phyloP scores from a whole-genome alignment of 1,284 basidiomycete genomes.

The Trametes pubescens region DNA sequence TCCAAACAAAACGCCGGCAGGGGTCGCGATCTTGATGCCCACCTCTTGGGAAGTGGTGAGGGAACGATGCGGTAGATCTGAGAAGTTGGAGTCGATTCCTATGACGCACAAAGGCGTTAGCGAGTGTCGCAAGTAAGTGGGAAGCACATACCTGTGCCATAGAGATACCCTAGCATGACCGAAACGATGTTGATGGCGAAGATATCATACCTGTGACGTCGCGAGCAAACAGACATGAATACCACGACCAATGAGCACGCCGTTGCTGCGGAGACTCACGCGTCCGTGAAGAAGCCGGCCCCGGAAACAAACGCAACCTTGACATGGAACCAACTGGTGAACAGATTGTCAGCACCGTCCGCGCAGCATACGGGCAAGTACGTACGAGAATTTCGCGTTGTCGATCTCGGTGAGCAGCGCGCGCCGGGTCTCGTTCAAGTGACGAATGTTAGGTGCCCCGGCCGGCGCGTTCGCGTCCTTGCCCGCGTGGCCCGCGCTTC shows the following conservation, averaged over 20 bases:
- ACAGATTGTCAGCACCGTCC: neutral
- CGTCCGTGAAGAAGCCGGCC: conserved; percentile 87
- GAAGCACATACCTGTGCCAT: conserved; percentile 45
- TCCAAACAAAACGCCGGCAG: conserved; percentile 56
- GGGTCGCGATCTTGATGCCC: conserved; percentile 70
- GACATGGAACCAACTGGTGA: conserved; percentile 60
- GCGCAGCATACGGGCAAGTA: conserved; percentile 31
- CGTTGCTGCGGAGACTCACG: conserved; percentile 52
- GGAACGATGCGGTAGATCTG: conserved; percentile 28
- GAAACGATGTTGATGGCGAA: conserved; percentile 64
- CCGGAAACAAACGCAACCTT: conserved; percentile 81
- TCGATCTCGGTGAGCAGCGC: conserved; percentile 63
- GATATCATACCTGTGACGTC: conserved; percentile 50
- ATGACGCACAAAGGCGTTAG: neutral
- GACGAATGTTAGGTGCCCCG: conserved; percentile 16
- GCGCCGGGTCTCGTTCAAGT: conserved; percentile 50
- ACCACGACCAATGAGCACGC: neutral
- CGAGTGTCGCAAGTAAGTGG: neutral
- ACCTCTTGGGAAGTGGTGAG: conserved; percentile 65
- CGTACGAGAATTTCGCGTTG: conserved; percentile 60
- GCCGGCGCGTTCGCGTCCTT: neutral
- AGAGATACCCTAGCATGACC: conserved; percentile 65
- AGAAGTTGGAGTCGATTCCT: conserved; percentile 27
- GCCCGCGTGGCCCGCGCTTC: conserved; percentile 3
- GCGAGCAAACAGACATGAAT: neutral